Evolutionary conservation across 768 basidiomycete species (phyloP).

Genomic region (Suillus luteus): DNA sequence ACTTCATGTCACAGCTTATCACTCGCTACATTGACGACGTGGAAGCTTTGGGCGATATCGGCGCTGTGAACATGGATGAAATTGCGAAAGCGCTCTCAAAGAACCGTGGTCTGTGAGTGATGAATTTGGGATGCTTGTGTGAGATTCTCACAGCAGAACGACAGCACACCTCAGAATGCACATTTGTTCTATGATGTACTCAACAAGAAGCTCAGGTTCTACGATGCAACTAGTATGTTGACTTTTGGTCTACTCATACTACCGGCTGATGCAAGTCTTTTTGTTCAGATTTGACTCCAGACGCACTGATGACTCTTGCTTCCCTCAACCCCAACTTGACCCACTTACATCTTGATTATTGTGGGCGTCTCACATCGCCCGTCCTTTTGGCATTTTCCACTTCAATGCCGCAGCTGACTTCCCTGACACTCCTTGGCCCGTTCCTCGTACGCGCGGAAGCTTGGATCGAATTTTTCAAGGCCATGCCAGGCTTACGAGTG

Average conservation of each 20-base stretch:
- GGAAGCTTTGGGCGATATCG: constrained; percentile 87
- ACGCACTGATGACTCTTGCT: constrained; percentile 69
- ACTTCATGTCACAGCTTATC: constrained; percentile 57
- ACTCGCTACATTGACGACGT: constrained; percentile 87
- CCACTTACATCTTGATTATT: constrained; percentile 78
- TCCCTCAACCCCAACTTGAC: constrained; percentile 85
- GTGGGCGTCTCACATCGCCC: constrained; percentile 74
- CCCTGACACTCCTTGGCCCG: constrained; percentile 83
- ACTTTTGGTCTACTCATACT: not conserved
- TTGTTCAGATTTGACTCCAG: constrained; percentile 63
- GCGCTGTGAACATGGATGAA: constrained; percentile 78
- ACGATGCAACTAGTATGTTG: constrained; percentile 84
- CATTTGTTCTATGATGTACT: constrained; percentile 79
- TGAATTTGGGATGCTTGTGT: not conserved
- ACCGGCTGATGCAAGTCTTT: constrained; percentile 8
- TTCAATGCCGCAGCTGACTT: constrained; percentile 64
- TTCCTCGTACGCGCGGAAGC: constrained; percentile 75
- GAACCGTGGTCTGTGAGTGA: constrained; percentile 75
- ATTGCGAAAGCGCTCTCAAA: constrained; percentile 83
- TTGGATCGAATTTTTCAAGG: constrained; percentile 76
- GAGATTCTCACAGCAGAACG: not conserved
- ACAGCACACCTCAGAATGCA: constrained; percentile 77
- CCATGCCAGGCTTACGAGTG: constrained; percentile 61
- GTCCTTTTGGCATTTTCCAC: constrained; percentile 60
- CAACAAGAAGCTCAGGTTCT: constrained; percentile 70